Evolutionary conservation across 192 early-diverging fungal species (phyloP), one percentile per base, ranked within the genome.

Genomic region (Powellomyces hirtus): DNA sequence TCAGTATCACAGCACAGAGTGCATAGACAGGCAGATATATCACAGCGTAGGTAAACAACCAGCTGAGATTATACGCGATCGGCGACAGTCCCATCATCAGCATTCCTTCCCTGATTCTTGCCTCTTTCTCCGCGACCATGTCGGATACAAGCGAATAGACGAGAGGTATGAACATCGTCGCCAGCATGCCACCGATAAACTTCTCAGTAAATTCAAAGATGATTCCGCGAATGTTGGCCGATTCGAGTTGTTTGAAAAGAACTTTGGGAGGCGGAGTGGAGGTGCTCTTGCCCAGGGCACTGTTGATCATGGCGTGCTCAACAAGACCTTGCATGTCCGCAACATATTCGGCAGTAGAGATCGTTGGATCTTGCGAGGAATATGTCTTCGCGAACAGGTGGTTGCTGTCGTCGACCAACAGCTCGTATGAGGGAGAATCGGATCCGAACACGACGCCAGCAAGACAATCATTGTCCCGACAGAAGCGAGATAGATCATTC

Each of bases 31-130:
- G 38, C 11, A 70, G 14, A 27, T 38, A 61, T 11, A 63, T 10
- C 7, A 63, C 45, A 26, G 34, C 18, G 38, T 46, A 49, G 1
- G 68, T 64, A 0, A 70, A 7, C 20, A 65, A 36, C 68, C 68
- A 70, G 44, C 56, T 61, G 6, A 34, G 1, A 6, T 59, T 62
- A 24, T 70, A 70, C 10, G 40, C 26, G 6, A 34, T 0, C 10
- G 14, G 40, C 8, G 26, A 30, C 8, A 62, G 37, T 26, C 36
- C 36, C 60, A 62, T 62, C 60, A 62, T 44, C 5, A 62, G 33
- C 35, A 44, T 62, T 5, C 35, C 35, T 38, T 44, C 37, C 20
- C 40, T 34, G 24, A 62, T 22, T 37, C 42, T 58, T 7, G 56
- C 56, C 56, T 58, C 1, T 58, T 58, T 58, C 34, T 58, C 56